A percentile compares a stretch with the other conserved stretches of the same genome.
Conservation (phyloP, 73 alveolate species). For the Tetrahymena thermophila region DNA sequence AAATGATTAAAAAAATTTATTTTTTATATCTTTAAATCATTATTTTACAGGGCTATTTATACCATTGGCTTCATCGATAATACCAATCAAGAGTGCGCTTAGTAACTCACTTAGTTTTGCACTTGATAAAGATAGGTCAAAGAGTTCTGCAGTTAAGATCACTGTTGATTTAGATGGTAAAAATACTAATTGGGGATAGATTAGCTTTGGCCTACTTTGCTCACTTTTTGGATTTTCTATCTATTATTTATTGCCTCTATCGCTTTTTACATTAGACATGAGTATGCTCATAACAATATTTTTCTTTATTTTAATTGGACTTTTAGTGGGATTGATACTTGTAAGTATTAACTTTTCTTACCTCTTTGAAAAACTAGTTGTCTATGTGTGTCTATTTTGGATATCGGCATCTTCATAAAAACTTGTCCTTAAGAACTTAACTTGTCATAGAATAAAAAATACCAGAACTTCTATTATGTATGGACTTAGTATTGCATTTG, state of each 20-base stretch:
- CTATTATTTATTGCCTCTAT: constrained; percentile 90
- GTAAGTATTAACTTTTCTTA: constrained; percentile 75
- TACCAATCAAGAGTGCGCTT: constrained; percentile 61
- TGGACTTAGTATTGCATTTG: constrained; percentile 81
- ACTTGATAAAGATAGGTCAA: constrained; percentile 56
- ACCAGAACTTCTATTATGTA: constrained; percentile 88
- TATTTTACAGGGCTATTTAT: constrained; percentile 39
- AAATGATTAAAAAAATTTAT: too few relatives aligned
- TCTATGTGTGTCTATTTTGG: constrained; percentile 66
- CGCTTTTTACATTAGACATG: constrained; percentile 74
- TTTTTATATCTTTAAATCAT: too few relatives aligned
- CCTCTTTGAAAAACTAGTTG: constrained; percentile 67
- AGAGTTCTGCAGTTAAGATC: constrained; percentile 54
- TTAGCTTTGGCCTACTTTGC: constrained; percentile 73
- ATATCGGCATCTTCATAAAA: constrained; percentile 65
- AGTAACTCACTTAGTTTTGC: constrained; percentile 59
- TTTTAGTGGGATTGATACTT: constrained; percentile 87
- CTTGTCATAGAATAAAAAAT: constrained; percentile 89
- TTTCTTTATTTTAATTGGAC: constrained; percentile 88
- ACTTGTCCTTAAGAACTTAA: constrained; percentile 78
- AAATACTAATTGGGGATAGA: constrained; percentile 10
- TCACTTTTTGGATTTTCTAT: constrained; percentile 92
- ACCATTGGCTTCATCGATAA: constrained; percentile 58
- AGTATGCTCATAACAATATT: constrained; percentile 79
- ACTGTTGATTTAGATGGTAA: constrained; percentile 10